Evolutionary conservation across 1,284 basidiomycete species (phyloP).

Genomic region (Dichomitus squalens): DNA sequence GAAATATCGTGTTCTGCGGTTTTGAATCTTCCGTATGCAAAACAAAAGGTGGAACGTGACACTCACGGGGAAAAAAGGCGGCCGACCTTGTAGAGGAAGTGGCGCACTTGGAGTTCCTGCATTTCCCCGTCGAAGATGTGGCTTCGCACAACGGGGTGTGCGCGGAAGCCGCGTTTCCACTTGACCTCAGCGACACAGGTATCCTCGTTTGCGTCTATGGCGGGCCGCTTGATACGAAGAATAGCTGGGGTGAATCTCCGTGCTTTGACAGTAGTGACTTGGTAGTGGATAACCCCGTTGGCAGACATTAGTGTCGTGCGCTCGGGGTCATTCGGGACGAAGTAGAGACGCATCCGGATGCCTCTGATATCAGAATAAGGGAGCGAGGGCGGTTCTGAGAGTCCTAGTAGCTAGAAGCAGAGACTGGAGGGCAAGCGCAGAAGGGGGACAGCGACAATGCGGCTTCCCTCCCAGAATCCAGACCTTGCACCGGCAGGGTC

Average conservation of each 20-base stretch:
- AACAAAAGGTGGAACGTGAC: background rate
- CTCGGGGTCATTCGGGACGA: slow-evolving; percentile 51
- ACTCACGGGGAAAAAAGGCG: slow-evolving; percentile 49
- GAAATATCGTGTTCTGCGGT: slow-evolving; percentile 49
- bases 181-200: slow-evolving; percentile 50
- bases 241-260: slow-evolving; percentile 33
- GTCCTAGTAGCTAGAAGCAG: no score
- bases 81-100: slow-evolving; percentile 46
- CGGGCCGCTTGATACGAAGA: slow-evolving; percentile 39
- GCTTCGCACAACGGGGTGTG: slow-evolving; percentile 46
- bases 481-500: no score
- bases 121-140: slow-evolving; percentile 38
- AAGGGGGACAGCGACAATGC: no score
- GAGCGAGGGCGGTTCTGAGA: no score
- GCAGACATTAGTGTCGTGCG: slow-evolving; percentile 49
- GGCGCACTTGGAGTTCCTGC: slow-evolving; percentile 40
- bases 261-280: slow-evolving; percentile 41
- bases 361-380: background rate
- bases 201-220: slow-evolving; percentile 36
- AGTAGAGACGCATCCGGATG: slow-evolving; percentile 49
- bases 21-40: no score
- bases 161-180: slow-evolving; percentile 42
- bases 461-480: no score
- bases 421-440: no score
- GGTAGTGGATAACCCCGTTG: slow-evolving; percentile 51